A percentile compares a stretch with the other conserved stretches of the same genome.
Conservation (phyloP, 768 basidiomycete genomes). For the Leccinum disarticulatum region DNA sequence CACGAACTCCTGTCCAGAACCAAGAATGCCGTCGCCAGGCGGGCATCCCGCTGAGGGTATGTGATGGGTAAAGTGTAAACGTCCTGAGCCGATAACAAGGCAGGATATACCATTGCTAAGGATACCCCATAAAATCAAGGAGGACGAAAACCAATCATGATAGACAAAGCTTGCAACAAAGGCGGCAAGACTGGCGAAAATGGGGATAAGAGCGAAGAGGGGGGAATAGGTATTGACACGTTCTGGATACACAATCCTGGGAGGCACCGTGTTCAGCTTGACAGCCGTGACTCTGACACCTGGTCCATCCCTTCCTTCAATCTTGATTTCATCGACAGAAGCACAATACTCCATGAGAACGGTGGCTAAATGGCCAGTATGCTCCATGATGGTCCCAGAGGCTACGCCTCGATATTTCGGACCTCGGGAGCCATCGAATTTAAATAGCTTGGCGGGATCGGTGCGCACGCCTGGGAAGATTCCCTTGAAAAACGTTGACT, state of each 20-base stretch:
- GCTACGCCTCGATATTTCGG: conserved; percentile 3
- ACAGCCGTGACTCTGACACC: neutral
- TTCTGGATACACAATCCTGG: neutral
- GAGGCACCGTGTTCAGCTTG: conserved; percentile 3
- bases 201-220: conserved; percentile 19
- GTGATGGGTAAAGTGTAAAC: conserved; percentile 15
- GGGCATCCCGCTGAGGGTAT: conserved; percentile 18
- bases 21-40: conserved; percentile 26
- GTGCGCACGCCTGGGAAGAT: conserved; percentile 12
- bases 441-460: conserved; percentile 10
- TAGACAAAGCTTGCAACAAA: conserved; percentile 19
- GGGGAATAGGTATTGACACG: neutral
- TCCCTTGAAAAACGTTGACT: conserved; percentile 14
- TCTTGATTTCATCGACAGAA: neutral
- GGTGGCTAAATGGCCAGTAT: conserved; percentile 8
- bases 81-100: conserved; percentile 21
- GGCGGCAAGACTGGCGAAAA: conserved; percentile 16
- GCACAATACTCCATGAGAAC: conserved; percentile 5
- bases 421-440: conserved; percentile 4
- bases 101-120: conserved; percentile 29
- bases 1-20: conserved; percentile 8
- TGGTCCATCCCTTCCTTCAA: conserved; percentile 1
- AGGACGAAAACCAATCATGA: conserved; percentile 27
- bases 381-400: conserved; percentile 10
- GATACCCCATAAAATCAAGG: conserved; percentile 31